A percentile compares a stretch with the other conserved stretches of the same genome.
Evolutionary conservation across 495 filamentous ascomycete genomes (phyloP).

Genomic region (Ascodesmis nigricans): DNA sequence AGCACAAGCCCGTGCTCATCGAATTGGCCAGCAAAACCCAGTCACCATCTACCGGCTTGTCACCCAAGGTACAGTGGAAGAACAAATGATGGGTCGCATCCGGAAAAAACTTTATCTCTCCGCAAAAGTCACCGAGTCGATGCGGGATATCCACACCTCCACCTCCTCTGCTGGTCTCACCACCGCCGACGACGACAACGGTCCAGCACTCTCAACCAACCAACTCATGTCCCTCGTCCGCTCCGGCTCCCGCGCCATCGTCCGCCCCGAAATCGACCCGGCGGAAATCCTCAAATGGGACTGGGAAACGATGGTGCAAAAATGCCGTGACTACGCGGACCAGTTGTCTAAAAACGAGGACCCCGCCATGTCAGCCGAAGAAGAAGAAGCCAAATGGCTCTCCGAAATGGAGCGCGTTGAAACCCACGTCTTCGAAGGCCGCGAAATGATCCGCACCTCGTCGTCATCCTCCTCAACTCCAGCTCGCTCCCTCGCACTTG

Average conservation of each 20-base stretch:
- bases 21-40: slow-evolving; percentile 36
- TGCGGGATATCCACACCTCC: slow-evolving; percentile 31
- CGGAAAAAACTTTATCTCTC: slow-evolving; percentile 47
- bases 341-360: slow-evolving; percentile 25
- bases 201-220: slow-evolving; percentile 30
- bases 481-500: too few species aligned
- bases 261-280: slow-evolving; percentile 31
- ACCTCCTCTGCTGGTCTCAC: slow-evolving; percentile 10
- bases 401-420: slow-evolving; percentile 36
- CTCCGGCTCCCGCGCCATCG: slow-evolving; percentile 33
- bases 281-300: slow-evolving; percentile 38
- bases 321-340: slow-evolving; percentile 33
- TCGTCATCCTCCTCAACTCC: too few species aligned
- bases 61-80: slow-evolving; percentile 38
- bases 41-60: slow-evolving; percentile 38
- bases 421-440: slow-evolving; percentile 37
- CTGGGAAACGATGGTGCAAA: slow-evolving; percentile 32
- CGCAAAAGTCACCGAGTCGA: slow-evolving; percentile 37
- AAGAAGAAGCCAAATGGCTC: slow-evolving; percentile 37
- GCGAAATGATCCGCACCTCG: slow-evolving; percentile 25
- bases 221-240: slow-evolving; percentile 37
- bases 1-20: slow-evolving; percentile 37
- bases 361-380: slow-evolving; percentile 22
- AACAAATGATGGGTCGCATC: slow-evolving; percentile 40
- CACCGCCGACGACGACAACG: slow-evolving; percentile 23